A percentile compares a stretch with the other conserved stretches of the same genome.
These are phyloP conservation scores for Hymenoscyphus fructigenus DNA, from an alignment of 2,329 filamentous ascomycete genomes.

Conservation along the genomic window DNA sequence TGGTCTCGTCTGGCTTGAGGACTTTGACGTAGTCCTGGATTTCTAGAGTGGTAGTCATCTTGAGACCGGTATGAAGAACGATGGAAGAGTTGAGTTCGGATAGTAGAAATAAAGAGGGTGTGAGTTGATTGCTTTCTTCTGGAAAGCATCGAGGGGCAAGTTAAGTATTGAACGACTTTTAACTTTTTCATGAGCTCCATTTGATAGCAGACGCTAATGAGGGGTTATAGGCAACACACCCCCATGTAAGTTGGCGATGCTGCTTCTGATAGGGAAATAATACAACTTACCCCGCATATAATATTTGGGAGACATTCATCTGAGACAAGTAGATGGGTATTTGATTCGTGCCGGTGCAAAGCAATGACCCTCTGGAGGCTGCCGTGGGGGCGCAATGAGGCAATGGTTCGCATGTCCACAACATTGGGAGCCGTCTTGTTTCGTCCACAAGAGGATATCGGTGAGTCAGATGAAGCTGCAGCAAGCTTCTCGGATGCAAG, in stretches of 20 bases:
- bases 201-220: neutral
- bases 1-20: neutral
- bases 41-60: conserved; percentile 11
- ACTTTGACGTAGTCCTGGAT: conserved; percentile 13
- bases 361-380: neutral
- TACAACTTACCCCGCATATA: neutral
- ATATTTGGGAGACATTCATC: neutral
- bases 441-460: neutral
- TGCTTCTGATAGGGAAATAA: neutral
- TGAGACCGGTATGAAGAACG: neutral
- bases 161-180: neutral
- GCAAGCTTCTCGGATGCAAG: neutral
- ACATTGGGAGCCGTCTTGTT: neutral
- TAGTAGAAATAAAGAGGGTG: neutral
- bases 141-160: neutral
- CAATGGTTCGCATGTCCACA: neutral
- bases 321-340: neutral
- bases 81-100: neutral
- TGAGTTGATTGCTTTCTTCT: neutral
- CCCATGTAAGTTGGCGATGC: neutral
- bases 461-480: neutral
- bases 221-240: conserved; percentile 4
- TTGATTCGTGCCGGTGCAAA: neutral
- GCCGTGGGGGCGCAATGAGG: neutral
- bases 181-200: neutral